phyloP scores from a whole-genome alignment of 371 early-diverging fungal species.

The Mortierella sp. region DNA sequence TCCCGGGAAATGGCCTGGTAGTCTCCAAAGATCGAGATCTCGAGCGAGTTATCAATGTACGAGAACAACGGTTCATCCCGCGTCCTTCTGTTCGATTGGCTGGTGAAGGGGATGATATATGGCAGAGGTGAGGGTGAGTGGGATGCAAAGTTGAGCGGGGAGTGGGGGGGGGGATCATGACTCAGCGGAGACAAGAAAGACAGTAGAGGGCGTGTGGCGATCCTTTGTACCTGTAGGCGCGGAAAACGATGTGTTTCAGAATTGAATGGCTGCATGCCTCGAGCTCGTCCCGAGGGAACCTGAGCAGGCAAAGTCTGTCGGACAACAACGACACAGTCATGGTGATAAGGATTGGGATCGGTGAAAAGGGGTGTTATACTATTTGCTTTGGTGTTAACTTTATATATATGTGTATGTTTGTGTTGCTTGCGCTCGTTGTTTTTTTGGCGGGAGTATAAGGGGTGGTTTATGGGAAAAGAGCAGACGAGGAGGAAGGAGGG shows the following conservation, averaged over 20 bases:
- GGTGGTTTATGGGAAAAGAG: background rate
- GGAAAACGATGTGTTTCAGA: conserved; percentile 54
- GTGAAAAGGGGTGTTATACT: background rate
- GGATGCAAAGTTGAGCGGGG: background rate
- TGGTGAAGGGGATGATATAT: background rate
- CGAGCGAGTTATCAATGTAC: conserved; percentile 52
- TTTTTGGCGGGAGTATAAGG: background rate
- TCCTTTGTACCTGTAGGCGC: conserved; percentile 36
- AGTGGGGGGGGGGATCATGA: background rate
- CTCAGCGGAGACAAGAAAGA: conserved; percentile 1
- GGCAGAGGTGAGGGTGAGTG: background rate
- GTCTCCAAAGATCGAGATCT: conserved; percentile 56
- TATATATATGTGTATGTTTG: background rate
- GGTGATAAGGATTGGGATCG: background rate
- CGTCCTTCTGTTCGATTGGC: conserved; percentile 16
- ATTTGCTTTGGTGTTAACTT: background rate
- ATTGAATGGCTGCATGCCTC: conserved; percentile 38
- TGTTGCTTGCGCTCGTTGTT: background rate
- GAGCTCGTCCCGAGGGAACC: conserved; percentile 40
- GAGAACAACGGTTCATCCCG: conserved; percentile 44
- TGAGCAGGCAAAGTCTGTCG: conserved; percentile 41
- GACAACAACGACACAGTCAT: conserved; percentile 44
- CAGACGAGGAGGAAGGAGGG: background rate
- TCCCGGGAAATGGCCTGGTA: conserved; percentile 21
- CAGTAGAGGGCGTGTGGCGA: background rate